Conservation (phyloP, 495 filamentous ascomycete genomes). For the Aspergillus saccharolyticus region DNA sequence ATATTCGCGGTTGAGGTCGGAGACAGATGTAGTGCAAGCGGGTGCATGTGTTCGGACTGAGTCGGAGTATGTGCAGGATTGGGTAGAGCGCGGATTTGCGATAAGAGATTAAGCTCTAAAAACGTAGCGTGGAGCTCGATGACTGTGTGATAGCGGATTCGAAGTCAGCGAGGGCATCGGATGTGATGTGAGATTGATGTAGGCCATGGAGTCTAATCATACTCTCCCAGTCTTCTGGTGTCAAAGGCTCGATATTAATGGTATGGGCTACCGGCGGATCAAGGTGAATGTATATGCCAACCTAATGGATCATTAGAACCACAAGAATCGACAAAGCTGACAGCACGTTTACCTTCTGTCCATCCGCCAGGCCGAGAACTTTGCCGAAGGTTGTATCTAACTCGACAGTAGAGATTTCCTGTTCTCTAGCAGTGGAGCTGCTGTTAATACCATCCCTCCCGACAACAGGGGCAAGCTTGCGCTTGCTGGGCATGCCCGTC, state of each 20-base stretch:
- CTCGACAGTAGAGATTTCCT: slow-evolving; percentile 73
- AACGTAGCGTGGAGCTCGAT: slow-evolving; percentile 96
- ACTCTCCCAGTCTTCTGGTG: slow-evolving; percentile 91
- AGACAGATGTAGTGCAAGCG: slow-evolving; percentile 86
- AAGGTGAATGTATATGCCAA: slow-evolving; percentile 68
- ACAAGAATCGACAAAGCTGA: background rate
- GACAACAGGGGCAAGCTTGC: slow-evolving; percentile 66
- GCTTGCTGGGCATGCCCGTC: slow-evolving; percentile 94
- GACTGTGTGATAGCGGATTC: slow-evolving; percentile 40
- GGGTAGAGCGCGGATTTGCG: slow-evolving; percentile 87
- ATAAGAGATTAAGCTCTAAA: slow-evolving; percentile 86
- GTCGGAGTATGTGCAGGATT: slow-evolving; percentile 63
- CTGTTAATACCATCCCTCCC: slow-evolving; percentile 65
- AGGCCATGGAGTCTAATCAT: slow-evolving; percentile 21
- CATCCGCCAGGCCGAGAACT: slow-evolving; percentile 73
- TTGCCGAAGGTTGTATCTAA: slow-evolving; percentile 86
- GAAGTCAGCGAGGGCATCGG: slow-evolving; percentile 10
- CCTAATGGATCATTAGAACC: slow-evolving; percentile 39
- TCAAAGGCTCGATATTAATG: slow-evolving; percentile 92
- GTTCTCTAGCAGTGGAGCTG: slow-evolving; percentile 55
- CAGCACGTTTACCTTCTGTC: slow-evolving; percentile 65
- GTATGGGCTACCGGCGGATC: slow-evolving; percentile 88
- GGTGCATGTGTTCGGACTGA: slow-evolving; percentile 56
- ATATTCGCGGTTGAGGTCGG: slow-evolving; percentile 95
- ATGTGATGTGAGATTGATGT: background rate